Evolutionary conservation across 2,329 filamentous ascomycete species (phyloP), one percentile per base, ranked within the genome.

Genomic region (Microdochium nivale): DNA sequence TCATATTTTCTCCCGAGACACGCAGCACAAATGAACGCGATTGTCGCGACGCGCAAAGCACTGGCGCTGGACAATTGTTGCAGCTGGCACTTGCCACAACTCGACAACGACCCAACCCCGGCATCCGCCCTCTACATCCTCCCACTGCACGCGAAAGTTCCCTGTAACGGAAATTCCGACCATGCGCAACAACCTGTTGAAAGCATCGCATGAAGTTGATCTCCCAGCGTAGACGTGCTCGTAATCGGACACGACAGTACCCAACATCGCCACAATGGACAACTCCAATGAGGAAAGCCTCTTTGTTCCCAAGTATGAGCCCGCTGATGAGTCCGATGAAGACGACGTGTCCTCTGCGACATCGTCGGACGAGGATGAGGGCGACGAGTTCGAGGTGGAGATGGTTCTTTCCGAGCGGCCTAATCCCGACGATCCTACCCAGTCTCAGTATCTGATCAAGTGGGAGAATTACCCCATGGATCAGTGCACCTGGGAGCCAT

Each of bases 401-500:
- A 21, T 14, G 9, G 33, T 35, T 25, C 48, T 35, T 21, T 3
- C 48, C 7, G 48, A 40, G 23, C 33, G 48, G 11, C 23, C 48
- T 3, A 24, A 25, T n/a, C 58, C 59, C 4, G 51, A 57, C 9
- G 24, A 43, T 2, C 56, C 62, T 3, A 66, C 66, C 4, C 60
- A 62, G 16, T 65, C 60, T 25, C 58, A 69, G 24, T 89, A 81
- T 60, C 73, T 90, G 1, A 76, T 88, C 23, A 75, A 79, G 53
- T 90, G 86, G 86, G 69, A 72, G 25, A 75, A 70, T 2, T 90
- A 84, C 59, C 69, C 73, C 1, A 55, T 82, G 4, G 64, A 79
- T n/a, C 65, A 77, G 52, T 73, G 74, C 51, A 83, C 79, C 2
- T 83, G 79, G 79, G 79, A 83, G 56, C 76, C 78, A 0, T 56